Percentiles rank a stretch among this genome's conserved stretches.
Conservation (phyloP, 371 early-diverging fungal genomes). For the Apophysomyces sp. region DNA sequence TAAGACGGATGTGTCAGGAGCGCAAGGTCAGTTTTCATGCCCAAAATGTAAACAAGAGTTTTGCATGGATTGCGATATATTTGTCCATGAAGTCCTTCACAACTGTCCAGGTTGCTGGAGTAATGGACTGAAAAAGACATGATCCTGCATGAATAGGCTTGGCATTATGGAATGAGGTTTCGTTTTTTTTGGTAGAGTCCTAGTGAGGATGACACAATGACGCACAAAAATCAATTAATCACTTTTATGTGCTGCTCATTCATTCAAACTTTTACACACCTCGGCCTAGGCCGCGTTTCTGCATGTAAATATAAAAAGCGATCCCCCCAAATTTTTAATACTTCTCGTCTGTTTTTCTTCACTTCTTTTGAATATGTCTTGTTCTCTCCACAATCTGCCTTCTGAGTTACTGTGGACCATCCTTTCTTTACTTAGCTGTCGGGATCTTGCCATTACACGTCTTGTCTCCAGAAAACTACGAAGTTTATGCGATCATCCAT, state of each 20-base stretch:
- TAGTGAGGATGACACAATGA: background rate
- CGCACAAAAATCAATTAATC: background rate
- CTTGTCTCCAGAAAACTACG: slow-evolving; percentile 12
- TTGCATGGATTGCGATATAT: slow-evolving; percentile 93
- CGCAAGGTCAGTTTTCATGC: slow-evolving; percentile 68
- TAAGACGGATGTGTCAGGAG: slow-evolving; percentile 26
- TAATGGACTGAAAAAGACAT: slow-evolving; percentile 11
- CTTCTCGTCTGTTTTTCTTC: background rate
- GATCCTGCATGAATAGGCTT: background rate
- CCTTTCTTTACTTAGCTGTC: slow-evolving; percentile 10
- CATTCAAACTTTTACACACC: background rate
- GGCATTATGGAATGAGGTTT: background rate
- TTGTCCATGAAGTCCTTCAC: slow-evolving; percentile 90
- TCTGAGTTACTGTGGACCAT: slow-evolving; percentile 18
- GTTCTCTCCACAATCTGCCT: slow-evolving; percentile 11
- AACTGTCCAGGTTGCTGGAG: slow-evolving; percentile 90
- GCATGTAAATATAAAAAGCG: slow-evolving; percentile 3
- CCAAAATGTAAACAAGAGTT: slow-evolving; percentile 77
- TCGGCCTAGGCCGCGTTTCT: slow-evolving; percentile 1
- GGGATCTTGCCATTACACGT: slow-evolving; percentile 15
- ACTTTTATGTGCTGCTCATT: background rate
- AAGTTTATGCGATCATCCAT: slow-evolving; percentile 7
- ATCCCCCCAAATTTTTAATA: background rate
- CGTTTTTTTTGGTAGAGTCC: background rate
- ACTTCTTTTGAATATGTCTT: slow-evolving; percentile 1